Conservation (phyloP, 768 basidiomycete species). For the Mycena belliarum region DNA sequence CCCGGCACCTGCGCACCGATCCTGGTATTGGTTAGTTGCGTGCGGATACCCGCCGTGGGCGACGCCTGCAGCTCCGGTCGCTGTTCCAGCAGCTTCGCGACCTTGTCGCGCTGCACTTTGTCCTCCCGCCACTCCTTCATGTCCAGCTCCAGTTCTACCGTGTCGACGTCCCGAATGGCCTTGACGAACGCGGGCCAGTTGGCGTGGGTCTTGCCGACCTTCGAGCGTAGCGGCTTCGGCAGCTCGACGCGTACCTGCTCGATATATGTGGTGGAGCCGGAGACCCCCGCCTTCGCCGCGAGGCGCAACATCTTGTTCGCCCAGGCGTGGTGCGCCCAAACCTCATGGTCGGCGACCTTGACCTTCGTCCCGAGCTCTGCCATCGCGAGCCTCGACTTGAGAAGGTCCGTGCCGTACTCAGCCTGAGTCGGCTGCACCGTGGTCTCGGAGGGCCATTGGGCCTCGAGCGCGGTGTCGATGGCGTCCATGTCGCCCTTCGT, state of each 20-base stretch:
- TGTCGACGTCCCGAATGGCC: conserved; percentile 4
- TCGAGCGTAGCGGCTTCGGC: neutral
- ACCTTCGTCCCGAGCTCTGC: neutral
- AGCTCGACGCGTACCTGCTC: neutral
- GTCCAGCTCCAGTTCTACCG: neutral
- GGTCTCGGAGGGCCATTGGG: neutral
- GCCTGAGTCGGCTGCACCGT: neutral
- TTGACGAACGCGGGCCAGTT: neutral
- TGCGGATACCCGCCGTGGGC: conserved; percentile 3
- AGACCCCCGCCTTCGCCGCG: neutral
- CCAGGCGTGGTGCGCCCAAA: conserved; percentile 3
- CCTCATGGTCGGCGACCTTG: neutral
- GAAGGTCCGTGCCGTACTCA: neutral
- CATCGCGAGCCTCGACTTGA: neutral
- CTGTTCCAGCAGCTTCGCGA: neutral
- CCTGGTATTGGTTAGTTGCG: conserved; percentile 3
- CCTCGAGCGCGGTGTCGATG: neutral
- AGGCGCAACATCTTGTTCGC: neutral
- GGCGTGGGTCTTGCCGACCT: neutral
- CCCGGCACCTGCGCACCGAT: neutral
- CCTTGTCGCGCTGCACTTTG: neutral
- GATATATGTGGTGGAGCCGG: neutral
- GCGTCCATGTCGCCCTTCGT: neutral
- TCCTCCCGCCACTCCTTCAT: neutral
- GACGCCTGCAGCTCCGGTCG: neutral